Conservation (phyloP, 2,329 filamentous ascomycete species). For the Stachybotrys echinatus region DNA sequence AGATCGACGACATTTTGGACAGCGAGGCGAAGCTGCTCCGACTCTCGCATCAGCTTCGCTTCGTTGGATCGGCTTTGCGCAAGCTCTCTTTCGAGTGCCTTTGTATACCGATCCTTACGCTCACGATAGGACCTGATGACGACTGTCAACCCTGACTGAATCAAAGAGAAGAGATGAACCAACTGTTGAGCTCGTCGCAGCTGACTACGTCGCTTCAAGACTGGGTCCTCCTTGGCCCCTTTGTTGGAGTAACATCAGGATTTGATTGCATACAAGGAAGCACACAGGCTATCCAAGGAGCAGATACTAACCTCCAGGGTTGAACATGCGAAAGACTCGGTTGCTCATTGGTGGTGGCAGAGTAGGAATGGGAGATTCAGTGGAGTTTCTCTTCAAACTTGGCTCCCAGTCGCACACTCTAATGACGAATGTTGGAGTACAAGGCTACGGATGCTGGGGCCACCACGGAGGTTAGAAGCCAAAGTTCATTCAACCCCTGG, state of each 20-base stretch:
- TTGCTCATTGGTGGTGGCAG: constrained; percentile 9
- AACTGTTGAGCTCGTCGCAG: constrained; percentile 21
- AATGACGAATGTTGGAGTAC: too few relatives aligned
- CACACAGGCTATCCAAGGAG: background rate
- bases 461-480: too few relatives aligned
- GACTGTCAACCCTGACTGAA: background rate
- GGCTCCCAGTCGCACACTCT: too few relatives aligned
- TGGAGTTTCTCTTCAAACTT: too few relatives aligned
- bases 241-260: background rate
- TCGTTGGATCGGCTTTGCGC: constrained; percentile 12
- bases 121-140: constrained; percentile 19
- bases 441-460: too few relatives aligned
- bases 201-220: constrained; percentile 18
- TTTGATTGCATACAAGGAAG: too few relatives aligned
- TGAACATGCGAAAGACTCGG: constrained; percentile 27
- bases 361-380: too few relatives aligned
- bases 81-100: constrained; percentile 19
- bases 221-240: constrained; percentile 14
- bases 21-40: constrained; percentile 9
- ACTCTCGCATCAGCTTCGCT: constrained; percentile 11
- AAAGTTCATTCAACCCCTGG: too few relatives aligned
- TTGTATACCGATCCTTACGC: constrained; percentile 21
- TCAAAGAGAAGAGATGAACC: background rate
- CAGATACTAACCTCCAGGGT: constrained; percentile 17
- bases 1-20: constrained; percentile 9